phyloP scores from a whole-genome alignment of 2,329 filamentous ascomycete species.

The Alternaria sp. region DNA sequence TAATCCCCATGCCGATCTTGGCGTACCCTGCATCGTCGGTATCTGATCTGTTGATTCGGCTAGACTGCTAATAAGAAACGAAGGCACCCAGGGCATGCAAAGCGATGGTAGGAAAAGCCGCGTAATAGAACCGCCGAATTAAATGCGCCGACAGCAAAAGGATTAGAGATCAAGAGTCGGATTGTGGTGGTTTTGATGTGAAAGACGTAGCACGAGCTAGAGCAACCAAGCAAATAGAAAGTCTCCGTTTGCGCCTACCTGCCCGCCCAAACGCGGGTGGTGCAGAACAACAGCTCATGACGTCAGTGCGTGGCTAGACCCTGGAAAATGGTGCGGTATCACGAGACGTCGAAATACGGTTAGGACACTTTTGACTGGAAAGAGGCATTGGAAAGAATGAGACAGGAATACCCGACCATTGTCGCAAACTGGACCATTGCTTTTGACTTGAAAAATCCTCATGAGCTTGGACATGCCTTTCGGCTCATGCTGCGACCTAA shows the following conservation, averaged over 20 bases:
- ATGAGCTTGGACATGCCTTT: background rate
- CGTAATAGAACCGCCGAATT: background rate
- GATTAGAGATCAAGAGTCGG: background rate
- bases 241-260: conserved; percentile 11
- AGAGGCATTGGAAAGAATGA: background rate
- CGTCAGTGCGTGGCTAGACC: conserved; percentile 1
- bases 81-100: background rate
- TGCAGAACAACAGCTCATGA: background rate
- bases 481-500: background rate
- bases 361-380: background rate
- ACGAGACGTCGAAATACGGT: background rate
- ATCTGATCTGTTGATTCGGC: background rate
- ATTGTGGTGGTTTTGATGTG: background rate
- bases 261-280: conserved; percentile 5
- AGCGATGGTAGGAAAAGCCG: background rate
- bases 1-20: too few relatives aligned
- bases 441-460: background rate
- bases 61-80: background rate
- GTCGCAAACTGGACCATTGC: background rate
- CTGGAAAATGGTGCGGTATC: background rate
- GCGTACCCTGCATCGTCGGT: conserved; percentile 4
- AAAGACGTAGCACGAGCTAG: background rate
- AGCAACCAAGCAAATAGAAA: background rate
- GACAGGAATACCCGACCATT: background rate
- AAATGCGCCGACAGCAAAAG: background rate